Evolutionary conservation across 495 filamentous ascomycete genomes (phyloP), one percentile per base, ranked within the genome.

Genomic region (Aspergillus hancockii): DNA sequence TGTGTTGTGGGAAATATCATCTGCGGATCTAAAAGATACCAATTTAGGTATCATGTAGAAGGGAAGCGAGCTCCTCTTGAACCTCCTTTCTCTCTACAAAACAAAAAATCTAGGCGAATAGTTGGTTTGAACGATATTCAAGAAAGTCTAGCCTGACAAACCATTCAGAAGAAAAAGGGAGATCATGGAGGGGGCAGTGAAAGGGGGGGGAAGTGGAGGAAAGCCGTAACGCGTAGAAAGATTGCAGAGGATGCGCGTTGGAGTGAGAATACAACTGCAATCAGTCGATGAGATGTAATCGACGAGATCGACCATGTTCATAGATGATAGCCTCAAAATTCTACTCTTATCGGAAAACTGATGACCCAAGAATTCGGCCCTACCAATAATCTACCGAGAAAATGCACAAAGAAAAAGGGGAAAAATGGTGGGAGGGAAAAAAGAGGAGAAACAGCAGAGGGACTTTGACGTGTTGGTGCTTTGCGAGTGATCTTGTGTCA

Each of bases 401-500:
- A 50, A 47, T 25, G 16, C 36, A 59, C 16, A 54, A 31, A 49
- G 36, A 49, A 55, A 45, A 54, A 58, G 53, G 52, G 45, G 61
- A 52, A 47, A 60, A 67, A 59, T 21, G 57, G 54, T 49, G 52
- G 18, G 50, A 47, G 25, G 43, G 50, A 49, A 51, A 57, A 55
- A 66, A 38, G 22, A 60, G 45, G 45, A 54, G 14, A 49, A 43
- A 19, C 43, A 47, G 43, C 18, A 51, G 66, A 47, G 38, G 55
- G 23, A 49, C 57, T 59, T 64, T 65, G 61, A 62, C 63, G 63
- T 60, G 66, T 65, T 60, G 55, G 66, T 54, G 60, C 55, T 50
- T 62, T 60, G 63, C 53, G 66, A 68, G 67, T 79, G 73, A 78
- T 76, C 74, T 69, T 71, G 71, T 68, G 70, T 75, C 76, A 75